Base-by-base conservation (phyloP, 352 stramenopile species). In the Phytophthora meadii region DNA sequence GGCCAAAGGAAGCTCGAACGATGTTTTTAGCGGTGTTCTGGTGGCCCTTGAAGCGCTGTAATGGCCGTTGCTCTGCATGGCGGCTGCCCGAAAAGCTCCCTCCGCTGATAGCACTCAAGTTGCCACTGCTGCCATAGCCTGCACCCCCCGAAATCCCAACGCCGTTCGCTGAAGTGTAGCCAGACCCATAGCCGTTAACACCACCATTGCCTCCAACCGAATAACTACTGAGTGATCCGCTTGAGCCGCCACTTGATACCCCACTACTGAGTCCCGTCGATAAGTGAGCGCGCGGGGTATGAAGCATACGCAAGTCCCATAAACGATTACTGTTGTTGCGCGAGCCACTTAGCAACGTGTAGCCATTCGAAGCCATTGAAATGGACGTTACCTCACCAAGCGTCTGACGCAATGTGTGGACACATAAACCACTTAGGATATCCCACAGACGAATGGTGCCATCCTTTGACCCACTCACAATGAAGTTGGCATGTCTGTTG, bases 1-100 rank as follows among this genome's bases (percentile, higher is more conserved):
- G 89, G 8, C 89, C 86, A 71, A 97, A 97, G 39, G 87, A 81
- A 17, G 87, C 87, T 4, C 89, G 87, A 14, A 95, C 85, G 22
- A 95, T 79, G 62, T 97, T 97, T 74, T 95, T 95, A 34, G 89
- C 88, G 8, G 84, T 97, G 57, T 95, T 97, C 65, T 95, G 87
- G 51, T 97, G 88, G 25, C 89, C 89, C 67, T 95, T 94, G 70
- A 97, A 97, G 44, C 88, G 87, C 70, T 93, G 87, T 7, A 95
- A 66, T 0, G 89, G 87, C 25, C 82, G 81, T 59, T 90, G 82
- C 57, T 93, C 85, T 28, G 60, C 62, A 41, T 73, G 69, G 12
- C 74, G 78, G 25, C 40, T 70, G 19, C 47, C 60, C 8, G 58
- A 74, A 61, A 71, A 77, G 9, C 30, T 70, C 36, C 61, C 57